Evolutionary conservation across 352 stramenopile species (phyloP).

Genomic region (Thraustochytrium sp.): DNA sequence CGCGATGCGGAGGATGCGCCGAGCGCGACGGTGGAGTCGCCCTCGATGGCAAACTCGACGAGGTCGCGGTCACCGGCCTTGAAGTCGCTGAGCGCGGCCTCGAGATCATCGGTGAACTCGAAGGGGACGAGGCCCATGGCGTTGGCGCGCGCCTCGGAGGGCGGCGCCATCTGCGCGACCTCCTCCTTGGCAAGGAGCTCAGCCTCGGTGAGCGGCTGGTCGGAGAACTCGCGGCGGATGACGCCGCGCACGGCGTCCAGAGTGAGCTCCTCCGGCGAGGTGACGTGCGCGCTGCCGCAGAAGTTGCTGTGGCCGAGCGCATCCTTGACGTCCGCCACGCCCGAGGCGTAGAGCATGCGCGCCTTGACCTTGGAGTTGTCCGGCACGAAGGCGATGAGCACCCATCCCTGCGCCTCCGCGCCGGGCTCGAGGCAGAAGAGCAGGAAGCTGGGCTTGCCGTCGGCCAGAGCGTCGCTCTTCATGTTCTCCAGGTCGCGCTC

Average conservation of each 20-base stretch:
- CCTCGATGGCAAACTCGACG: slow-evolving; percentile 1
- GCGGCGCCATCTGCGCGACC: slow-evolving; percentile 55
- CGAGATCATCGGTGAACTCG: slow-evolving; percentile 26
- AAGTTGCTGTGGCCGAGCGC: slow-evolving; percentile 60
- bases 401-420: slow-evolving; percentile 53
- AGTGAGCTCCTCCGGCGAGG: slow-evolving; percentile 38
- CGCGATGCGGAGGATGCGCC: not conserved
- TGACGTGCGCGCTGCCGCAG: slow-evolving; percentile 48
- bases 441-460: slow-evolving; percentile 7
- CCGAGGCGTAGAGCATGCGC: slow-evolving; percentile 49
- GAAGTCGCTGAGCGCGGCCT: slow-evolving; percentile 45
- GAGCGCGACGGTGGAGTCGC: not conserved
- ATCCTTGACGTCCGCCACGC: slow-evolving; percentile 48
- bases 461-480: slow-evolving; percentile 1
- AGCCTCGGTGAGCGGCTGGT: not conserved
- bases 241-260: slow-evolving; percentile 57
- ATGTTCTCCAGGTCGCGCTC: not conserved
- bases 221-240: slow-evolving; percentile 32
- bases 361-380: slow-evolving; percentile 52
- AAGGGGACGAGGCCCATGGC: slow-evolving; percentile 52
- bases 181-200: slow-evolving; percentile 57
- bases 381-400: slow-evolving; percentile 54
- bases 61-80: not conserved
- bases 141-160: slow-evolving; percentile 51
- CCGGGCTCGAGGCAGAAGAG: slow-evolving; percentile 51